Percentiles rank a stretch among this genome's conserved stretches.
phyloP scores from a whole-genome alignment of 805 yeast species.

The Kodamaea laetipori region DNA sequence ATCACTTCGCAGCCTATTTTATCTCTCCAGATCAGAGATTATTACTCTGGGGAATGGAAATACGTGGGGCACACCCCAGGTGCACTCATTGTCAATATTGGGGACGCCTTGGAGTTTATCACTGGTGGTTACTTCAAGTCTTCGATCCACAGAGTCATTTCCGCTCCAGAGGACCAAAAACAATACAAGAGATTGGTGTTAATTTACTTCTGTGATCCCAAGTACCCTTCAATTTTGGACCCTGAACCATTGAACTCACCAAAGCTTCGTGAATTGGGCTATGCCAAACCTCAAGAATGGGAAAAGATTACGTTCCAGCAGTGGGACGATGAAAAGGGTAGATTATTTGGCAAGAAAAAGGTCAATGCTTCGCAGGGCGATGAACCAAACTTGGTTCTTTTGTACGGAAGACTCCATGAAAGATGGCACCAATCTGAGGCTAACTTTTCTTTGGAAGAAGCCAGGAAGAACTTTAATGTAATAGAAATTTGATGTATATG shows the following conservation, averaged over 20 bases:
- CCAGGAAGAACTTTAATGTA: constrained; percentile 26
- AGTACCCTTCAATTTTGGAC: constrained; percentile 17
- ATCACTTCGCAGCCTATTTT: constrained; percentile 35
- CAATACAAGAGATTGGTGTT: constrained; percentile 17
- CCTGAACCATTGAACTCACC: constrained; percentile 19
- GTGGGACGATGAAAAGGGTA: constrained; percentile 47
- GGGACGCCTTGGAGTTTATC: constrained; percentile 34
- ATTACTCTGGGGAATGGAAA: constrained; percentile 31
- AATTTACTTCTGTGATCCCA: constrained; percentile 20
- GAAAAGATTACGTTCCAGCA: constrained; percentile 27
- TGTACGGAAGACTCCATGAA: constrained; percentile 45
- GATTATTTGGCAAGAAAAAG: constrained; percentile 44
- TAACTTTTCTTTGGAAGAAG: constrained; percentile 28
- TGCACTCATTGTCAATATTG: constrained; percentile 32
- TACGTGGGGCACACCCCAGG: constrained; percentile 34
- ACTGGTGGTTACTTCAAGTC: constrained; percentile 29
- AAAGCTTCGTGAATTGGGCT: constrained; percentile 15
- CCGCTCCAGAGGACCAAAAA: constrained; percentile 20
- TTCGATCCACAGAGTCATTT: constrained; percentile 18
- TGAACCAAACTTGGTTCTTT: constrained; percentile 38
- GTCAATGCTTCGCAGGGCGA: constrained; percentile 37
- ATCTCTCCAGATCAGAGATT: constrained; percentile 33
- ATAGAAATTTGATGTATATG: constrained; percentile 18
- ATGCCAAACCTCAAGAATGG: constrained; percentile 28
- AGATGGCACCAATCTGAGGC: constrained; percentile 38